Percentiles rank a stretch among this genome's conserved stretches.
phyloP scores from a whole-genome alignment of 495 filamentous ascomycete species.

The Aspergillus leporis region DNA sequence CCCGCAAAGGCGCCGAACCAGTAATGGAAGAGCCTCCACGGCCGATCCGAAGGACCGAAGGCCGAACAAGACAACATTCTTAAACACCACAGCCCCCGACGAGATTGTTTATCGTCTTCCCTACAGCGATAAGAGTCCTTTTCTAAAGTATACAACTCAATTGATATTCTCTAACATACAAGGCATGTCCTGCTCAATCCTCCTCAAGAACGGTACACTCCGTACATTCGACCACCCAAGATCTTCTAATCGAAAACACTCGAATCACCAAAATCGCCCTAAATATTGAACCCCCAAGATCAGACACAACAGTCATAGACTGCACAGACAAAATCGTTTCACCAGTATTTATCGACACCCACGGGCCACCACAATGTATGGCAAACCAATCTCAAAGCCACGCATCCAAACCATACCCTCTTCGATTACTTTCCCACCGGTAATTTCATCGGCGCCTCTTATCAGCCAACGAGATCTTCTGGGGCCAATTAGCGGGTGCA shows the following conservation, averaged over 20 bases:
- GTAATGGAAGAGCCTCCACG: too few species aligned
- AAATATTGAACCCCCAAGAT: constrained; percentile 16
- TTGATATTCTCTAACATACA: too few species aligned
- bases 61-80: too few species aligned
- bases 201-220: not conserved
- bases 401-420: constrained; percentile 39
- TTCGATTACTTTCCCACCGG: constrained; percentile 42
- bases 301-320: constrained; percentile 43
- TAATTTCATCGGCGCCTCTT: constrained; percentile 10
- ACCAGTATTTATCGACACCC: constrained; percentile 61
- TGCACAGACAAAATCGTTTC: constrained; percentile 55
- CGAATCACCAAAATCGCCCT: constrained; percentile 27
- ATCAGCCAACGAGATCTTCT: constrained; percentile 51
- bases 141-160: too few species aligned
- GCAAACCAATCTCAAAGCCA: constrained; percentile 52
- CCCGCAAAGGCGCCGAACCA: too few species aligned
- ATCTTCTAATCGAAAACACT: constrained; percentile 29
- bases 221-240: not conserved
- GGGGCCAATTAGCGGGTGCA: constrained; percentile 52
- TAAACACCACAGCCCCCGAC: too few species aligned
- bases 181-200: not conserved
- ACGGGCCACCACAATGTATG: constrained; percentile 61
- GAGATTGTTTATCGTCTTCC: too few species aligned
- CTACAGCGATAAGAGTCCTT: too few species aligned
- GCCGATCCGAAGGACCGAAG: too few species aligned